These are phyloP conservation scores for Cladobotryum mycophilum DNA, from an alignment of 2,329 filamentous ascomycete genomes.

Conservation along the genomic window DNA sequence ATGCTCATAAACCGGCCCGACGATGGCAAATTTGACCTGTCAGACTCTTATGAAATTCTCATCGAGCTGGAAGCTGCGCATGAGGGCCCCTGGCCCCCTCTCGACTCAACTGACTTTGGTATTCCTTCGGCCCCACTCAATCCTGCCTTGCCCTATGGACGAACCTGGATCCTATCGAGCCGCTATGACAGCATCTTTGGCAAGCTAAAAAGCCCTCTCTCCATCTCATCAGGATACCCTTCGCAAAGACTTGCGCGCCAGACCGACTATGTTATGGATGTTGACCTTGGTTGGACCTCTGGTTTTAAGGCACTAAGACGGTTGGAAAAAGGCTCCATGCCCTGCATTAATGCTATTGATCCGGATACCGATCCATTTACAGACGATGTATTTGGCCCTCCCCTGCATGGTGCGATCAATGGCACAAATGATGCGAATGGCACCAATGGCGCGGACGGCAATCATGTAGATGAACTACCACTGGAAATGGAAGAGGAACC, in stretches of 20 bases:
- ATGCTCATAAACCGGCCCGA: constrained; percentile 44
- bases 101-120: constrained; percentile 32
- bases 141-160: constrained; percentile 16
- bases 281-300: constrained; percentile 42
- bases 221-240: constrained; percentile 21
- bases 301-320: constrained; percentile 29
- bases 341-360: constrained; percentile 38
- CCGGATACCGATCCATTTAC: constrained; percentile 23
- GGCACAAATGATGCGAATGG: constrained; percentile 15
- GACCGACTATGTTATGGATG: constrained; percentile 43
- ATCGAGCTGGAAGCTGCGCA: constrained; percentile 48
- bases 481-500: constrained; percentile 37
- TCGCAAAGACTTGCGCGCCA: constrained; percentile 18
- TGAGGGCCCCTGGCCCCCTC: constrained; percentile 46
- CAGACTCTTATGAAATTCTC: constrained; percentile 43
- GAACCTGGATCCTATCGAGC: constrained; percentile 36
- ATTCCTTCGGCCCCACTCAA: constrained; percentile 16
- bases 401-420: constrained; percentile 14
- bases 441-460: constrained; percentile 11
- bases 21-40: constrained; percentile 41
- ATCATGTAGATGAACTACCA: constrained; percentile 21
- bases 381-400: constrained; percentile 18
- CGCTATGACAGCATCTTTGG: constrained; percentile 37
- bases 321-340: constrained; percentile 37
- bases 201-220: constrained; percentile 32